phyloP scores from a whole-genome alignment of 2,329 filamentous ascomycete species.

The Neofusicoccum cordaticola region DNA sequence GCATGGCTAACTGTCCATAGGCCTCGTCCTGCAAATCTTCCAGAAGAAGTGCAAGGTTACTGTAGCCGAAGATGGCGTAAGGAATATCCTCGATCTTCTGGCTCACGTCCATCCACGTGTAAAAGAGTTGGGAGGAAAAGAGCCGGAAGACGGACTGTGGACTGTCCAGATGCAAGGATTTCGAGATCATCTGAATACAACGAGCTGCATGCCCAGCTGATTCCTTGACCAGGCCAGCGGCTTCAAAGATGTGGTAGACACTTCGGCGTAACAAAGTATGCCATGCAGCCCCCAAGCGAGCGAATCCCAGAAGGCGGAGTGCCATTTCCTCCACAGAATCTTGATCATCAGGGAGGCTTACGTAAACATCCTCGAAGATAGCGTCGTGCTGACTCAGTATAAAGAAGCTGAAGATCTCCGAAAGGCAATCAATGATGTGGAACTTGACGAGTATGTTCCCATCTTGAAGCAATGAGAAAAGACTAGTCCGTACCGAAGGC shows the following conservation, averaged over 20 bases:
- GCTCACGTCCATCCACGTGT: slow-evolving; percentile 73
- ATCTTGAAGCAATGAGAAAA: slow-evolving; percentile 69
- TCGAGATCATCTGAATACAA: slow-evolving; percentile 67
- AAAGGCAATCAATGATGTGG: slow-evolving; percentile 66
- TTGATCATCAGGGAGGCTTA: slow-evolving; percentile 69
- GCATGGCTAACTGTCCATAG: slow-evolving; percentile 78
- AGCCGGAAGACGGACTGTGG: slow-evolving; percentile 73
- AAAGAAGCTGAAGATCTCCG: slow-evolving; percentile 75
- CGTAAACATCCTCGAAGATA: slow-evolving; percentile 80
- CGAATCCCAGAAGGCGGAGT: slow-evolving; percentile 72
- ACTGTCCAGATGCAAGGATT: slow-evolving; percentile 61
- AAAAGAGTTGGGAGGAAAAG: slow-evolving; percentile 85
- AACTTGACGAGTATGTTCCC: slow-evolving; percentile 73
- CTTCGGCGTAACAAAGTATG: slow-evolving; percentile 81
- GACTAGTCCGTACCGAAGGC: slow-evolving; percentile 64
- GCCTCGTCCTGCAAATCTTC: slow-evolving; percentile 71
- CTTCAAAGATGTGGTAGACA: slow-evolving; percentile 93
- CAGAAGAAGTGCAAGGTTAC: slow-evolving; percentile 65
- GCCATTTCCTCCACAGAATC: slow-evolving; percentile 79
- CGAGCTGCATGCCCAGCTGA: slow-evolving; percentile 68
- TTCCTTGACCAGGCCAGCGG: slow-evolving; percentile 66
- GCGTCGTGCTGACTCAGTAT: slow-evolving; percentile 79
- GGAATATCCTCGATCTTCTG: slow-evolving; percentile 65
- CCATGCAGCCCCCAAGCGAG: slow-evolving; percentile 77
- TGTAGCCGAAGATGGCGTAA: slow-evolving; percentile 80